A percentile compares a stretch with the other conserved stretches of the same genome.
These are phyloP conservation scores for Pseudoperonospora humuli DNA, from an alignment of 352 stramenopile species.

Conservation along the genomic window DNA sequence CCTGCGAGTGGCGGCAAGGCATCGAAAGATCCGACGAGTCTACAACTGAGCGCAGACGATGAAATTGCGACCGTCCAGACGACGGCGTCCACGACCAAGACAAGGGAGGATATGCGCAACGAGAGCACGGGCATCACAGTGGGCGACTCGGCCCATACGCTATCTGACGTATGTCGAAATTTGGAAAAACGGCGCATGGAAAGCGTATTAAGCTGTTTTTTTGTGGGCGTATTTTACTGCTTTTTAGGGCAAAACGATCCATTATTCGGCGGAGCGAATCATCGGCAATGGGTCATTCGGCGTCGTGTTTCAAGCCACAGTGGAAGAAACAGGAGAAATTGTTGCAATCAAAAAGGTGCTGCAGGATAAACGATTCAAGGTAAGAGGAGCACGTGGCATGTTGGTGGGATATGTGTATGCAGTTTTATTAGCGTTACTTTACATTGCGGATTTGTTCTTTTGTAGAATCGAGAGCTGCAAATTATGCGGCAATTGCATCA, in stretches of 20 bases:
- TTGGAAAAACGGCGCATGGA: not conserved
- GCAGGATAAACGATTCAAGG: conserved; percentile 99
- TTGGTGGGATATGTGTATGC: not conserved
- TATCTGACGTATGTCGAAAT: conserved; percentile 55
- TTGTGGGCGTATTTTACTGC: conserved; percentile 5
- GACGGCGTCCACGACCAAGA: conserved; percentile 40
- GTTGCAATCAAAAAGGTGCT: conserved; percentile 99
- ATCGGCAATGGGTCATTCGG: conserved; percentile 99
- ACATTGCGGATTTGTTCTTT: not conserved
- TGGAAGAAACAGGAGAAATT: conserved; percentile 96
- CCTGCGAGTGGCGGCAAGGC: conserved; percentile 6
- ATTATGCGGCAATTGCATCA: conserved; percentile 99
- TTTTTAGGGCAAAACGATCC: conserved; percentile 78
- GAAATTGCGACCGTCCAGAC: conserved; percentile 35
- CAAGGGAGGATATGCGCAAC: conserved; percentile 77
- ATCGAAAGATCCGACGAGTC: conserved; percentile 6
- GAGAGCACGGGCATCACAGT: conserved; percentile 79
- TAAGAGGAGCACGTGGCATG: conserved; percentile 4
- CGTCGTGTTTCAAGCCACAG: conserved; percentile 96
- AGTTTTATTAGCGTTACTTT: conserved; percentile 6
- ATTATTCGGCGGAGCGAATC: conserved; percentile 97
- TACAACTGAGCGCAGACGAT: conserved; percentile 22
- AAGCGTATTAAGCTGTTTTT: conserved; percentile 2
- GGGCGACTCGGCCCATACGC: conserved; percentile 70
- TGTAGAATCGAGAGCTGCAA: conserved; percentile 96